Conservation (phyloP, 305 asterid genomes). For the Rubia tinctorum region DNA sequence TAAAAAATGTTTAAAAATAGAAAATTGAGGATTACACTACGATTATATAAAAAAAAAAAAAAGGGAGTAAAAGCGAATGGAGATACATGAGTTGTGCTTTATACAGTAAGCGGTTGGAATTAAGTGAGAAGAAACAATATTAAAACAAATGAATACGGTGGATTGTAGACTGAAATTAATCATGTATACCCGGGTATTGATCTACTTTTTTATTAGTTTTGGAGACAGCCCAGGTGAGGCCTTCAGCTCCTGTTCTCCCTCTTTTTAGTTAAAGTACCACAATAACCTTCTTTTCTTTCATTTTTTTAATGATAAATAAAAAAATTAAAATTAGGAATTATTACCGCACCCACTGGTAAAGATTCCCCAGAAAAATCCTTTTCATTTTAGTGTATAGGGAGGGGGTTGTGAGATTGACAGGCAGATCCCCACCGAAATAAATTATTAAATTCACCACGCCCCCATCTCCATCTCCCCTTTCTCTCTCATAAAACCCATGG, state of each 20-base stretch:
- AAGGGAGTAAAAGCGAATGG: neutral
- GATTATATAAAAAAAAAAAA: no score
- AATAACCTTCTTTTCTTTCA: neutral
- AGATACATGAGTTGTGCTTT: neutral
- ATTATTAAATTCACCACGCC: constrained; percentile 81
- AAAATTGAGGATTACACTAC: no score
- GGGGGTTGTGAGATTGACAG: constrained; percentile 70
- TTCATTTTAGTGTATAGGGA: neutral
- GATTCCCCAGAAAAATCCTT: neutral
- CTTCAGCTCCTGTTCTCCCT: constrained; percentile 2
- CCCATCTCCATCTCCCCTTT: constrained; percentile 36
- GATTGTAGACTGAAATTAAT: neutral
- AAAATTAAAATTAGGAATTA: neutral
- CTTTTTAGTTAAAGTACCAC: constrained; percentile 13
- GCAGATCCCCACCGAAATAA: constrained; percentile 89
- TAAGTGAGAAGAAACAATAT: neutral
- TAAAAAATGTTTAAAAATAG: no score
- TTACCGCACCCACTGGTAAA: constrained; percentile 1
- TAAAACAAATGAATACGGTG: neutral
- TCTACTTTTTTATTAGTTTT: constrained; percentile 1
- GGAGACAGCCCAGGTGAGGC: constrained; percentile 16
- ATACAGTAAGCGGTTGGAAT: neutral
- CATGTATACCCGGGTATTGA: constrained; percentile 1
- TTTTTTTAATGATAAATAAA: neutral
- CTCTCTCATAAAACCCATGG: constrained; percentile 48